Base-by-base conservation (phyloP, 768 basidiomycete species). In the Lactarius quietus region DNA sequence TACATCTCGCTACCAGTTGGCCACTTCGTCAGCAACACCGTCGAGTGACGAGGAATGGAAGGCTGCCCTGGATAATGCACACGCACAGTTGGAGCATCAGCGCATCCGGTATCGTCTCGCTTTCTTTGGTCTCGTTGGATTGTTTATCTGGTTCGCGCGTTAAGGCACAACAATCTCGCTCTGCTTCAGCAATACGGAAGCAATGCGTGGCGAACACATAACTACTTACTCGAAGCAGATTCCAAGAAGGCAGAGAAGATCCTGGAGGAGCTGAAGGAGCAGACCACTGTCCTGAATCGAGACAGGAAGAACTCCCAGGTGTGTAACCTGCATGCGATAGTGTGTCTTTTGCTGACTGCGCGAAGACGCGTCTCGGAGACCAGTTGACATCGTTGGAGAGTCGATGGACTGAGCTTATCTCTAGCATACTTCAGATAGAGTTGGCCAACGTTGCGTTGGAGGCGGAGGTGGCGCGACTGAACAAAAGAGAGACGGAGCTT, bases 401-500 rank as follows among this genome's bases (percentile, higher is more conserved):
- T 41, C 83, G 88, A 67, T 98, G 95, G 95, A 95, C 93, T 26
- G 92, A 95, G 76, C 80, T 98, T 55, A 88, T 98, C 62, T 94
- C 93, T 61, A 89, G 77, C 59, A 90, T 95, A 53, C 78, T 98
- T 64, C 95, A 98, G 77, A 90, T 97, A 69, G 95, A 97, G 81
- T 87, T 98, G 86, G 96, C 95, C 20, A 95, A 94, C 74, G 83
- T 88, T 48, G 93, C 93, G 31, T 75, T 97, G 74, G 93, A 95
- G 70, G 86, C 80, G 6, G 93, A 97, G 72, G 81, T 97, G 56
- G 84, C 82, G 54, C 77, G 81, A 43, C 76, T 92, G 59, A 80
- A 82, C 70, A 78, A 77, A 65, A 81, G 76, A 66, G 88, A 89
- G 74, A 83, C 79, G 4, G 89, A 90, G 71, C 79, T 92, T 57